Evolutionary conservation across 768 basidiomycete genomes (phyloP), one percentile per base, ranked within the genome.

Genomic region (Austroboletus eburneus): DNA sequence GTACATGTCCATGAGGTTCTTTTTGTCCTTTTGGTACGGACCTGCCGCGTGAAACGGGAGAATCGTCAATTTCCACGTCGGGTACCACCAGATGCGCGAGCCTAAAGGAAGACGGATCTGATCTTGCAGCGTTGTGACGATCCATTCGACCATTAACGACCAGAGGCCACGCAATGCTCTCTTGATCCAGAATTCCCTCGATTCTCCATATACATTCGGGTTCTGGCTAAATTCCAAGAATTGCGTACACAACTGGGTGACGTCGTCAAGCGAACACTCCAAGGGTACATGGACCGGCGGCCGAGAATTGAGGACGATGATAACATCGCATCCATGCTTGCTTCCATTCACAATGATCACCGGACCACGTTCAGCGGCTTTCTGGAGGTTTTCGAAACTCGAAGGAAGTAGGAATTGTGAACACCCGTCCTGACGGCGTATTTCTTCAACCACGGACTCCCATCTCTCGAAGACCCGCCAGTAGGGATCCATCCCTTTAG

Each of bases 321-420:
- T 20, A 8, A 56, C 57, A 33, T 57, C 55, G 12, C 55, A 57
- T 9, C 54, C 55, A 42, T 53, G 24, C 24, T 38, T 27, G 21
- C 58, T 62, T 9, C 55, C 59, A 34, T 68, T 69, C 21, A 69
- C 52, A 37, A 70, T 57, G 33, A 69, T 58, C 16, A 69, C 56
- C 3, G 69, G 66, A 29, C 67, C 68, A 25, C 46, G 53, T 6
- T 5, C 20, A 13, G 57, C 57, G 13, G 57, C 63, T 2, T 4
- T 23, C 16, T 37, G 52, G 5, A 65, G 48, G 36, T 58, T 54
- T 5, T 52, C 20, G 24, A 49, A 63, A 1, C 59, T 60, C 13
- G 50, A 38, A 2, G 58, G 53, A 6, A 48, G 36, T 9, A 68
- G 45, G 39, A 66, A 62, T 39, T 45, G 34, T 13, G 1, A 14